Evolutionary conservation across 1,284 basidiomycete genomes (phyloP).

Genomic region (Cryptococcus sp.): DNA sequence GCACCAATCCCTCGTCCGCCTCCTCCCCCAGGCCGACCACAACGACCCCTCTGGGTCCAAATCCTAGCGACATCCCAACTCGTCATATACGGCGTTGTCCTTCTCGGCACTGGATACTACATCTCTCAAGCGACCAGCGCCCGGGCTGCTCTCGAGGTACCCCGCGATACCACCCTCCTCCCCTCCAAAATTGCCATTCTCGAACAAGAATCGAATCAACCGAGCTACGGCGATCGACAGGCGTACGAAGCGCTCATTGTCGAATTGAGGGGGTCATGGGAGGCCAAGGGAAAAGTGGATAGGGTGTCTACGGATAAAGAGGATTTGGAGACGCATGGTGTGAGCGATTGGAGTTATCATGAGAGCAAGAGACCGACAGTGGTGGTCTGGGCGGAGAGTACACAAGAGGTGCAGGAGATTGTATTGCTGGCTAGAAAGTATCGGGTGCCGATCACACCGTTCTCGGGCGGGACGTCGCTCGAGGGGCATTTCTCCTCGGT

Average conservation of each 20-base stretch:
- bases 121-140: not conserved
- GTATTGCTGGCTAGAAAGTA: slow-evolving; percentile 38
- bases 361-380: slow-evolving; percentile 43
- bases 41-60: not conserved
- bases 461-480: slow-evolving; percentile 42
- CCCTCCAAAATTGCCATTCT: not conserved
- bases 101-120: slow-evolving; percentile 3
- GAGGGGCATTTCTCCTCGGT: slow-evolving; percentile 45
- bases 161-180: not conserved
- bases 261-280: slow-evolving; percentile 24
- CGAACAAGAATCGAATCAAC: slow-evolving; percentile 29
- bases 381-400: slow-evolving; percentile 44
- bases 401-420: slow-evolving; percentile 41
- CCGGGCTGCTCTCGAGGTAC: not conserved
- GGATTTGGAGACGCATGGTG: slow-evolving; percentile 41
- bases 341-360: slow-evolving; percentile 47
- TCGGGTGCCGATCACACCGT: slow-evolving; percentile 45
- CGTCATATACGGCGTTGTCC: not conserved
- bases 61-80: not conserved
- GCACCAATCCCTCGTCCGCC: not conserved
- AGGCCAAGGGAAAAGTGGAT: slow-evolving; percentile 29
- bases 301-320: slow-evolving; percentile 39
- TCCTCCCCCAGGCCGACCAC: not conserved
- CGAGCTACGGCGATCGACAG: slow-evolving; percentile 26
- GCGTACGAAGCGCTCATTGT: slow-evolving; percentile 37